A percentile compares a stretch with the other conserved stretches of the same genome.
These are phyloP conservation scores for Beauveria caledonica DNA, from an alignment of 2,329 filamentous ascomycete genomes.

Conservation along the genomic window DNA sequence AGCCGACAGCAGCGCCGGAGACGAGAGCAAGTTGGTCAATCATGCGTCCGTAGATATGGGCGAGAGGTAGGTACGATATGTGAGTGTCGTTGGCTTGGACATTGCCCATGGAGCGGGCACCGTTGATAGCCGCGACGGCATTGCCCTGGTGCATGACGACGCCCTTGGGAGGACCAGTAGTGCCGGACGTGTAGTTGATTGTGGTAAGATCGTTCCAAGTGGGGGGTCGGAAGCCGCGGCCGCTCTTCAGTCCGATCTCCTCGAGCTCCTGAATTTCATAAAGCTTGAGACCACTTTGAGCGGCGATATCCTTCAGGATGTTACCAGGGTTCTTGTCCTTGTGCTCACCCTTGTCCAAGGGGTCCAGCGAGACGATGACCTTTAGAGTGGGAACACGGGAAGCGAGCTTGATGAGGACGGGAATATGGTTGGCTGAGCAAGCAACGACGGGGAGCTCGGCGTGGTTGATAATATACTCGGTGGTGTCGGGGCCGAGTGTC, in stretches of 20 bases:
- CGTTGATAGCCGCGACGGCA: conserved; percentile 66
- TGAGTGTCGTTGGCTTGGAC: conserved; percentile 50
- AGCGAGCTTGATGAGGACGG: conserved; percentile 70
- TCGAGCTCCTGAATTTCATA: conserved; percentile 77
- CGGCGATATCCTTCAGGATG: conserved; percentile 67
- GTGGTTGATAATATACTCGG: conserved; percentile 95
- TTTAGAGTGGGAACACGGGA: conserved; percentile 74
- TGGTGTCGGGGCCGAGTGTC: conserved; percentile 86
- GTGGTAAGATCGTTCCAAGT: conserved; percentile 70
- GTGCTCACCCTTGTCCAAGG: conserved; percentile 70
- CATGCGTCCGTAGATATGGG: conserved; percentile 88
- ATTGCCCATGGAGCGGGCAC: conserved; percentile 49
- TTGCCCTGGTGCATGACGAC: conserved; percentile 61
- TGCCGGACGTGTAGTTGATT: conserved; percentile 64
- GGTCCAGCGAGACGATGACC: conserved; percentile 79
- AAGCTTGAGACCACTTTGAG: conserved; percentile 66
- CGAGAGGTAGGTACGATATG: conserved; percentile 84
- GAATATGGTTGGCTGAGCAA: conserved; percentile 73
- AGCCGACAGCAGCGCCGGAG: conserved; percentile 72
- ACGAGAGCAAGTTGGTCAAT: conserved; percentile 71
- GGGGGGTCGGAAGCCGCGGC: conserved; percentile 66
- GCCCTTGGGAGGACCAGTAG: conserved; percentile 49
- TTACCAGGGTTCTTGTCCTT: conserved; percentile 70
- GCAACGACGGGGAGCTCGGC: conserved; percentile 66
- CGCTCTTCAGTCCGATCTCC: conserved; percentile 63